phyloP scores from a whole-genome alignment of 2,329 filamentous ascomycete species.

The Neocucurbitaria cava region DNA sequence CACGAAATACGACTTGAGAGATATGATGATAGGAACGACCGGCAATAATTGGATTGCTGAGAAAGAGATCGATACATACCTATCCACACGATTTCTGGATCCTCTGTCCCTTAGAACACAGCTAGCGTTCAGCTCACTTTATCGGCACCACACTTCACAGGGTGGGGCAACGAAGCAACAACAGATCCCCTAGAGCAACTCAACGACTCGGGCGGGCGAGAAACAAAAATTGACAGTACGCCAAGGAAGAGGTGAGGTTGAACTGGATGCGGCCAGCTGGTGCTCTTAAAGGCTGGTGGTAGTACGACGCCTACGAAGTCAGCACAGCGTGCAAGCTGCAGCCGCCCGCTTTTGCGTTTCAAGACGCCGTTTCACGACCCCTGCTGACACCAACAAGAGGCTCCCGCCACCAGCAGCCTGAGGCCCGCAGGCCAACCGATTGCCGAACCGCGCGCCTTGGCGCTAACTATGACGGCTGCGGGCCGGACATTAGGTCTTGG shows the following conservation, averaged over 20 bases:
- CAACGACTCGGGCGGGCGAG: slow-evolving; percentile 6
- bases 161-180: slow-evolving; percentile 12
- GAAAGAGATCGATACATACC: slow-evolving; percentile 8
- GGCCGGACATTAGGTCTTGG: neutral
- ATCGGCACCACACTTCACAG: neutral
- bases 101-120: neutral
- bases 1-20: neutral
- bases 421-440: slow-evolving; percentile 21
- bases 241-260: slow-evolving; percentile 28
- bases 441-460: slow-evolving; percentile 20
- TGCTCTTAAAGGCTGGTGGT: slow-evolving; percentile 25
- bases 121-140: neutral
- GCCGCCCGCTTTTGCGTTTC: slow-evolving; percentile 46
- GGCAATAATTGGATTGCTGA: neutral
- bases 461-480: slow-evolving; percentile 17
- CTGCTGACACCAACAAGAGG: slow-evolving; percentile 40
- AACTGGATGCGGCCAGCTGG: slow-evolving; percentile 25
- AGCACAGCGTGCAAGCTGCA: slow-evolving; percentile 30
- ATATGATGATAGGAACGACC: neutral
- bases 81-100: neutral
- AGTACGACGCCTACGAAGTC: slow-evolving; percentile 29
- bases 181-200: slow-evolving; percentile 9
- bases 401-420: slow-evolving; percentile 27
- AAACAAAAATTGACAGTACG: slow-evolving; percentile 16
- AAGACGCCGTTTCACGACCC: slow-evolving; percentile 46